Evolutionary conservation across 169 alveolate species (phyloP), one percentile per base, ranked within the genome.

Genomic region (Miamiensis avidus): DNA sequence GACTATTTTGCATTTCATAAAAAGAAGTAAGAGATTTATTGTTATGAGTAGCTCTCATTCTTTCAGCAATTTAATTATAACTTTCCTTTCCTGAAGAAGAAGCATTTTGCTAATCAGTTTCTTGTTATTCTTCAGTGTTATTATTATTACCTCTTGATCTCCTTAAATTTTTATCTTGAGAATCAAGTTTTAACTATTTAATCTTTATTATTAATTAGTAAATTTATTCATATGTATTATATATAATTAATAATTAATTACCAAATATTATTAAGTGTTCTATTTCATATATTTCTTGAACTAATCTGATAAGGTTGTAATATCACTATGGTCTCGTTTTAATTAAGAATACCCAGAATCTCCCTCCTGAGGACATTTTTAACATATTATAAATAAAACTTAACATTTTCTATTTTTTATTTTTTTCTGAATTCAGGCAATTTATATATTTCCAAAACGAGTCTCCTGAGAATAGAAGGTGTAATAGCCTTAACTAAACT

Each of bases 401-500:
- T 85, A 16, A 78, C 29, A 49, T 75, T 75, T 34, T 85, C 78
- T 11, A 85, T 85, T 74, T 72, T 79, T 27, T 72, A 72, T 25
- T 79, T 85, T 74, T 82, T 85, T 74, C 86, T 85, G n/a, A 78
- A 85, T 75, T 79, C 30, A 78, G 89, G 86, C n/a, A 85, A 74
- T 74, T 78, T 85, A 29, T 69, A 85, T 27, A 31, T 32, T 28
- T 65, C 26, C 31, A 83, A 4, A 75, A 81, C 77, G 75, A 28
- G 65, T 90, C 83, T 75, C 75, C 88, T 34, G 20, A 85, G 34
- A 26, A 85, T 85, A 0, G 86, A 72, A 28, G 97, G 95, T 26
- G 73, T 85, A 0, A 93, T 78, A 11, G 92, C 89, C 65, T 90
- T 89, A 0, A 91, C 93, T 29, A 91, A 87, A 25, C 93, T 30